Evolutionary conservation across 2,329 filamentous ascomycete species (phyloP).

Genomic region (Fusarium austroafricanum): DNA sequence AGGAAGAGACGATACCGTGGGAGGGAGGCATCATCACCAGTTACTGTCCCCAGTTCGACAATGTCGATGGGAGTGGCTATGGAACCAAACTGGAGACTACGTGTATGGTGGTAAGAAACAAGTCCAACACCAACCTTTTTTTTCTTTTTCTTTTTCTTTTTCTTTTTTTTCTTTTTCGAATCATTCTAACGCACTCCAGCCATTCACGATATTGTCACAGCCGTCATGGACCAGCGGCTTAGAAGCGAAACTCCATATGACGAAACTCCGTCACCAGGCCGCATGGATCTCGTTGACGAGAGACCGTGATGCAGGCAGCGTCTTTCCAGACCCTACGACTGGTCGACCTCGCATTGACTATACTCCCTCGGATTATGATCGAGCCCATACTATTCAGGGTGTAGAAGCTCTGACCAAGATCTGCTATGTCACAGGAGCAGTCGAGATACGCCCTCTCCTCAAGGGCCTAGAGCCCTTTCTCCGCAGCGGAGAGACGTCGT

Average conservation of each 20-base stretch:
- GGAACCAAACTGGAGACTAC: conserved; percentile 84
- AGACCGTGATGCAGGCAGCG: conserved; percentile 79
- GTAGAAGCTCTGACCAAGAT: conserved; percentile 79
- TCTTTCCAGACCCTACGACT: conserved; percentile 77
- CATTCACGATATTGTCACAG: conserved; percentile 70
- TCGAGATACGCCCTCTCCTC: conserved; percentile 78
- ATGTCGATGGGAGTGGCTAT: conserved; percentile 83
- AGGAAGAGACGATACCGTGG: conserved; percentile 77
- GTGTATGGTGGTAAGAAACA: conserved; percentile 70
- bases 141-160: too few species aligned
- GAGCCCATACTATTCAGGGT: conserved; percentile 77
- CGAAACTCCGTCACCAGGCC: conserved; percentile 75
- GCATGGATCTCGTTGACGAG: conserved; percentile 79
- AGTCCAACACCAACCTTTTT: background rate
- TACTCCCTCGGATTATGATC: conserved; percentile 76
- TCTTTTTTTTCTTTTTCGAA: conserved; percentile 1
- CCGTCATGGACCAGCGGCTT: conserved; percentile 76
- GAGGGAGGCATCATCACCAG: conserved; percentile 82
- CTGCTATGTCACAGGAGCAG: conserved; percentile 80
- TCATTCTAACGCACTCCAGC: conserved; percentile 56
- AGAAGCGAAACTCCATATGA: conserved; percentile 76
- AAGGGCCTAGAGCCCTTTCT: conserved; percentile 73
- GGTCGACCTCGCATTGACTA: conserved; percentile 77
- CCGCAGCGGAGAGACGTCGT: conserved; percentile 42
- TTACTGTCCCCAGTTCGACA: conserved; percentile 81